phyloP scores from a whole-genome alignment of 768 basidiomycete species.

The Kwoniella bestiolae region DNA sequence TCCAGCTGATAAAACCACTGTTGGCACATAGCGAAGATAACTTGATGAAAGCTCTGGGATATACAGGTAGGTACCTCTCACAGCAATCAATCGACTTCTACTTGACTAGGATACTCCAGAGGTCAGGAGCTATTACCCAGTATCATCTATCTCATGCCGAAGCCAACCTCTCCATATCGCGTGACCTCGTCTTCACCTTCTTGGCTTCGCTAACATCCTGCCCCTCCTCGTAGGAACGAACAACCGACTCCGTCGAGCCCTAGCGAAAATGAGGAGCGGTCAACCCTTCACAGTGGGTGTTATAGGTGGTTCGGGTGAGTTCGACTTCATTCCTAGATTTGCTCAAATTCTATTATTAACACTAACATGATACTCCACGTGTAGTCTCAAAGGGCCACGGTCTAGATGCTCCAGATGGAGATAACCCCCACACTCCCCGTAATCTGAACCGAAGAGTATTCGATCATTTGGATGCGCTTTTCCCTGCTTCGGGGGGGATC shows the following conservation, averaged over 20 bases:
- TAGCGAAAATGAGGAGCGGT: constrained; percentile 35
- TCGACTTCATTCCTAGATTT: background rate
- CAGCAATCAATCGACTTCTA: too few species aligned
- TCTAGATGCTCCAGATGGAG: constrained; percentile 13
- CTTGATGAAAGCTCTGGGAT: constrained; percentile 17
- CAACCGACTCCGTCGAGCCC: constrained; percentile 30
- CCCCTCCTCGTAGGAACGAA: constrained; percentile 31
- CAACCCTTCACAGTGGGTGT: constrained; percentile 46
- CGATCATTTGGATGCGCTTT: constrained; percentile 39
- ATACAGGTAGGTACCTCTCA: constrained; percentile 23
- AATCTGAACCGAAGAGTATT: constrained; percentile 43
- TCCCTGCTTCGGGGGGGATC: constrained; percentile 26
- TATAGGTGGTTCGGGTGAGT: constrained; percentile 48
- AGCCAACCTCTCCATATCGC: too few species aligned
- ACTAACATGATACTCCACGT: too few species aligned
- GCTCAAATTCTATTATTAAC: too few species aligned
- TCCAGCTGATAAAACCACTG: too few species aligned
- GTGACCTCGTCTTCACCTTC: background rate
- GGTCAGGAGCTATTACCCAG: too few species aligned
- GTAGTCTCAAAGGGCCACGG: constrained; percentile 39
- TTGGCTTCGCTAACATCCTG: background rate
- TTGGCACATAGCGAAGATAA: constrained; percentile 29
- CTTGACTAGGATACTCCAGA: background rate
- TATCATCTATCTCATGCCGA: too few species aligned
- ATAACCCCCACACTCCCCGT: constrained; percentile 20